Base-by-base conservation (phyloP, 805 yeast species). In the Teunomyces kruisii region DNA sequence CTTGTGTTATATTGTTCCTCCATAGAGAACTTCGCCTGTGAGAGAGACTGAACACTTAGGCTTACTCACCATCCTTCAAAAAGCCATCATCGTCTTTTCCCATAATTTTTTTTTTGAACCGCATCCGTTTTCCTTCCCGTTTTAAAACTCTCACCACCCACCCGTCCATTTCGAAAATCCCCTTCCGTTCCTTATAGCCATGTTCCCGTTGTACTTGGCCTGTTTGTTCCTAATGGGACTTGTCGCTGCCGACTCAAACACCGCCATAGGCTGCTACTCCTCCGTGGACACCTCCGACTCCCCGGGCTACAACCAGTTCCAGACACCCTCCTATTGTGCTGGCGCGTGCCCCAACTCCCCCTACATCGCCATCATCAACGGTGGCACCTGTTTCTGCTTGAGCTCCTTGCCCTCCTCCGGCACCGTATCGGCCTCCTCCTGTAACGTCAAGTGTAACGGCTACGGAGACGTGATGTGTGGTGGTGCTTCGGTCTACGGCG, bases 351-450 rank as follows among this genome's bases (percentile, higher is more conserved):
- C 61, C 5, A 52, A 50, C 33, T 68, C 65, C 43, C 62, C 71
- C 3, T 73, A 67, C 48, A 59, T 68, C 39, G 78, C 76, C 33
- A 28, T 72, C 30, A 55, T 51, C 24, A 51, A 61, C 40, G 77
- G 76, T 9, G 53, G 53, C 33, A 54, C 56, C n/a, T 73, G 78
- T 50, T 63, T 55, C 50, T 73, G 78, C 50, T 66, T 74, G 44
- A 49, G 52, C 24, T 36, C 56, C 6, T 46, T 56, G 29, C 78
- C 78, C 2, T 7, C 46, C 10, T 48, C 64, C 4, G 47, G 50
- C n/a, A 40, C 53, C 24, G 26, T 48, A 2, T 36, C 45, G 15
- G 47, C 47, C 6, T 44, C 53, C 12, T 14, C 7, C 39, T 73
- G 78, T 57, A 51, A 53, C 43, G 55, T 55, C 4, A 36, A 16